Percentiles rank a stretch among this genome's conserved stretches.
Conservation (phyloP, 352 stramenopile genomes). For the Halophytophthora batemanensis region DNA sequence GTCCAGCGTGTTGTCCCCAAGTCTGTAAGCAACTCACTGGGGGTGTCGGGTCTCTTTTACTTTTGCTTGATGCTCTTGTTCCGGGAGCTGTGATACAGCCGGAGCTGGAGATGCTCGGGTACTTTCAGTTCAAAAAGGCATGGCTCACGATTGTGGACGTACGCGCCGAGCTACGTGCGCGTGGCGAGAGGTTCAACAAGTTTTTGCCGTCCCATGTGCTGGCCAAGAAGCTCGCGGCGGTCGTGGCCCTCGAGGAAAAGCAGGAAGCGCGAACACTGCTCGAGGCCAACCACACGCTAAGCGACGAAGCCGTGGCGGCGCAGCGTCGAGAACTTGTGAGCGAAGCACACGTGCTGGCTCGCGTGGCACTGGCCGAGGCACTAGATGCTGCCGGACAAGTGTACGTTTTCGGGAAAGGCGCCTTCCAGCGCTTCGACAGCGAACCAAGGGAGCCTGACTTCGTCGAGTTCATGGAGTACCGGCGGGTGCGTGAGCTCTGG, state of each 20-base stretch:
- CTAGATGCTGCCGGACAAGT: constrained; percentile 76
- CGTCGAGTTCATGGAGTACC: constrained; percentile 75
- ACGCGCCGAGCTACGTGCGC: constrained; percentile 50
- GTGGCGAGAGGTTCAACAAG: constrained; percentile 63
- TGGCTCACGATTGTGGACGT: constrained; percentile 72
- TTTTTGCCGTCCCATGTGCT: constrained; percentile 50
- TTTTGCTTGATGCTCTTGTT: constrained; percentile 3
- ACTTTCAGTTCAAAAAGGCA: constrained; percentile 70
- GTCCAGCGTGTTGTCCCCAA: no score
- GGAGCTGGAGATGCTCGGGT: constrained; percentile 66
- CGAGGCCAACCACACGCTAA: constrained; percentile 48
- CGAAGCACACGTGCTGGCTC: constrained; percentile 44
- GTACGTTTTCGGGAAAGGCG: constrained; percentile 73
- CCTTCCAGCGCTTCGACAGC: constrained; percentile 61
- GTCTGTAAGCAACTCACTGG: background rate
- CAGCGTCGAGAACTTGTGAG: constrained; percentile 47
- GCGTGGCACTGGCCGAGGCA: constrained; percentile 43
- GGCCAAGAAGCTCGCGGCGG: constrained; percentile 56
- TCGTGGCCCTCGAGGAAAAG: constrained; percentile 70
- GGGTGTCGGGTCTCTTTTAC: background rate
- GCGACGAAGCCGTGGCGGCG: constrained; percentile 41
- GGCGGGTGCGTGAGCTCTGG: constrained; percentile 51
- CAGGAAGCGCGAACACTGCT: constrained; percentile 54
- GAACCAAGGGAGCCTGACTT: constrained; percentile 55
- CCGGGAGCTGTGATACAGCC: constrained; percentile 26